Conservation (phyloP, 2,329 filamentous ascomycete genomes). For the Biscogniauxia sp. region DNA sequence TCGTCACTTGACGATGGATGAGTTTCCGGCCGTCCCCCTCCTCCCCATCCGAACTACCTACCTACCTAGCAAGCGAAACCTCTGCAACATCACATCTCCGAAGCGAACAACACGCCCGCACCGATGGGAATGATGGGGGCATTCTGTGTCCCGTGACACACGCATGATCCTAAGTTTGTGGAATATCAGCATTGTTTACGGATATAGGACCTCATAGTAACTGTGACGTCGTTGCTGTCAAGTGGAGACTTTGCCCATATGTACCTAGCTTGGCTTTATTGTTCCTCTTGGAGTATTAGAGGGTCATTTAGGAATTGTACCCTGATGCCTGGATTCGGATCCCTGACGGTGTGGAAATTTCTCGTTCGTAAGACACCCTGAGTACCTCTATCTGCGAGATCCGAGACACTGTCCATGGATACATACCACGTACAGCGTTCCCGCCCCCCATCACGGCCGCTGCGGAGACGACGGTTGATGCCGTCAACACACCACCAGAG, state of each 20-base stretch:
- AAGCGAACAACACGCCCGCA: not conserved
- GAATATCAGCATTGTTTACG: not conserved
- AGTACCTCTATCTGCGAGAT: not conserved
- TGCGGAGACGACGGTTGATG: slow-evolving; percentile 17
- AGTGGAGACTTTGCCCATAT: not conserved
- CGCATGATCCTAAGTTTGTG: not conserved
- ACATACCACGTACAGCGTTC: slow-evolving; percentile 11
- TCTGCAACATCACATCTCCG: not conserved
- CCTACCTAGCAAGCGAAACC: not conserved
- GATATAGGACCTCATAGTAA: not conserved
- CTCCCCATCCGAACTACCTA: not conserved
- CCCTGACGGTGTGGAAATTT: not conserved
- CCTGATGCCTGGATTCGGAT: not conserved
- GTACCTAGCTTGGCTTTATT: not conserved
- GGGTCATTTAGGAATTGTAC: not conserved
- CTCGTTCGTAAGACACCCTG: not conserved
- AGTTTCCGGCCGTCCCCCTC: not conserved
- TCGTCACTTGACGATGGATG: not conserved
- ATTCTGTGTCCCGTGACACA: not conserved
- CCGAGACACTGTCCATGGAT: not conserved
- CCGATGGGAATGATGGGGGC: not conserved
- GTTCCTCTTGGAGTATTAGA: not conserved
- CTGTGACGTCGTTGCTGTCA: not conserved
- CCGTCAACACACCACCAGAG: slow-evolving; percentile 15
- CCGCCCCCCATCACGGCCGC: slow-evolving; percentile 9